A percentile compares a stretch with the other conserved stretches of the same genome.
Evolutionary conservation across 306 rosid species (phyloP).

Genomic region (Mimosa bimucronata): DNA sequence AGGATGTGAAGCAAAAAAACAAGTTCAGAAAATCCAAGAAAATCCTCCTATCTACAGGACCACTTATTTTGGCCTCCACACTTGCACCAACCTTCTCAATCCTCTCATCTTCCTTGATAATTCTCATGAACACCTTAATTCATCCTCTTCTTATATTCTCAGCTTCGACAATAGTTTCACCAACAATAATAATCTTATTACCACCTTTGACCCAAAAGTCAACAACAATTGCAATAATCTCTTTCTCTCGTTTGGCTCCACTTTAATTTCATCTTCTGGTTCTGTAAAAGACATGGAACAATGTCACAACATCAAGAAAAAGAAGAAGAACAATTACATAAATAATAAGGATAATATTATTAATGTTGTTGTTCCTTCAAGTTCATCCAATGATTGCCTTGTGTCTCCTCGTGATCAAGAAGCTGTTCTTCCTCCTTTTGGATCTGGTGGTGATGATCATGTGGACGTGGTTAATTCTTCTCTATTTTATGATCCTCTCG

Average conservation of each 20-base stretch:
- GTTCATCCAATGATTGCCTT: background rate
- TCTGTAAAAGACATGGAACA: background rate
- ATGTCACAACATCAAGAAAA: background rate
- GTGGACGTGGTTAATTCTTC: background rate
- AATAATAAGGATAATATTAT: background rate
- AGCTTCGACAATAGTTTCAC: conserved; percentile 46
- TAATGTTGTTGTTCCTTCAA: background rate
- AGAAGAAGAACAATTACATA: background rate
- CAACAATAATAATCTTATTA: background rate
- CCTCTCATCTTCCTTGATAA: conserved; percentile 60
- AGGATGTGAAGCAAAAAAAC: conserved; percentile 71
- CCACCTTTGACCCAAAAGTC: background rate
- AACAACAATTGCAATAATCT: background rate
- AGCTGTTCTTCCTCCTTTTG: background rate
- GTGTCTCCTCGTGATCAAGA: background rate
- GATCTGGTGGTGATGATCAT: background rate
- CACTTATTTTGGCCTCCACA: conserved; percentile 62
- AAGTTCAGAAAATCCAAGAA: conserved; percentile 66
- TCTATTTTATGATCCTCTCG: background rate
- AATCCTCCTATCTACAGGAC: conserved; percentile 54
- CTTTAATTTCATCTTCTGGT: background rate
- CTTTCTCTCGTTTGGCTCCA: conserved; percentile 33
- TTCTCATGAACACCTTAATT: conserved; percentile 21
- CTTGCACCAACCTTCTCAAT: conserved; percentile 45
- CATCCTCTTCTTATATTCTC: conserved; percentile 40